Percentiles rank a stretch among this genome's conserved stretches.
Conservation (phyloP, 2,329 filamentous ascomycete genomes). For the Fusarium sp. region DNA sequence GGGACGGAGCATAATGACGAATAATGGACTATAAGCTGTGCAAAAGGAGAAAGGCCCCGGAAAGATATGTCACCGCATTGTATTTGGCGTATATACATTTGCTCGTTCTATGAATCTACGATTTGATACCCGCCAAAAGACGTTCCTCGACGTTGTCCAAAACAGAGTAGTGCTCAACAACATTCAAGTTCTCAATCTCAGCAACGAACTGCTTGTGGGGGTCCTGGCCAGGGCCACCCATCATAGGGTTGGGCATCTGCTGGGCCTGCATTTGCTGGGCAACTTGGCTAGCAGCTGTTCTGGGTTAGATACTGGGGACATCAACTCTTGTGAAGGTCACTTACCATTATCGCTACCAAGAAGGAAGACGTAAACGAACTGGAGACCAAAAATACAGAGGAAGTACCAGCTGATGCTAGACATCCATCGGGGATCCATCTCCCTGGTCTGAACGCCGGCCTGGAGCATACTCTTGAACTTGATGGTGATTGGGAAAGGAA, state of each 20-base stretch:
- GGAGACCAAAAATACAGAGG: constrained; percentile 93
- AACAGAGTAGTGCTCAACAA: constrained; percentile 93
- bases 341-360: constrained; percentile 95
- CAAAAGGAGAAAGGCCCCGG: constrained; percentile 5
- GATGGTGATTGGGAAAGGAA: constrained; percentile 96
- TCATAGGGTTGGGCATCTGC: constrained; percentile 65
- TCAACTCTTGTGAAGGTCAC: constrained; percentile 46
- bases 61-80: constrained; percentile 40
- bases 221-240: constrained; percentile 93
- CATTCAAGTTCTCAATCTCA: constrained; percentile 95
- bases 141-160: constrained; percentile 89
- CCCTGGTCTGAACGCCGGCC: constrained; percentile 92
- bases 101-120: constrained; percentile 51
- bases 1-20: constrained; percentile 58
- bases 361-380: constrained; percentile 97
- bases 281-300: constrained; percentile 86
- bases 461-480: constrained; percentile 99
- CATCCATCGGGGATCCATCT: constrained; percentile 98
- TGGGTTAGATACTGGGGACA: constrained; percentile 13
- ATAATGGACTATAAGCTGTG: constrained; percentile 24
- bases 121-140: constrained; percentile 69
- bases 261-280: constrained; percentile 87
- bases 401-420: constrained; percentile 99
- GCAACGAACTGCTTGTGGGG: constrained; percentile 93
- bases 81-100: constrained; percentile 44